Evolutionary conservation across 2,329 filamentous ascomycete genomes (phyloP).

Genomic region (Lachnellula subtilissima): DNA sequence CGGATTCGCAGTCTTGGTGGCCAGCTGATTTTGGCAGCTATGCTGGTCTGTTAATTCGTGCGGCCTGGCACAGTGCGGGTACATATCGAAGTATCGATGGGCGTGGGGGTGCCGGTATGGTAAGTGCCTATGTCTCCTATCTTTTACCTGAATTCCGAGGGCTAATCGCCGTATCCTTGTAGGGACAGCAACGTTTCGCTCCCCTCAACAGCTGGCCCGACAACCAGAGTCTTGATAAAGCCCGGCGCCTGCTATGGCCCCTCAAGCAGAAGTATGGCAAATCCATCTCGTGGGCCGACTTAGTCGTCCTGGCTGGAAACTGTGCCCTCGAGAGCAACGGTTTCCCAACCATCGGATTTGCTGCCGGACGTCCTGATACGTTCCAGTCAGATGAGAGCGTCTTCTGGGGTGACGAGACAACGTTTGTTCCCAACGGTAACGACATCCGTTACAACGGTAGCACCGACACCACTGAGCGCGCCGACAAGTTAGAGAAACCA

Average conservation of each 20-base stretch:
- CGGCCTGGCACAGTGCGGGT: constrained; percentile 58
- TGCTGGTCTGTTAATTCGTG: constrained; percentile 55
- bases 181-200: constrained; percentile 55
- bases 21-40: constrained; percentile 59
- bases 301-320: constrained; percentile 53
- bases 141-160: neutral
- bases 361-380: constrained; percentile 52
- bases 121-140: constrained; percentile 4
- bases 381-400: constrained; percentile 57
- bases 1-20: constrained; percentile 57
- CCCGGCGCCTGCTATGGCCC: constrained; percentile 55
- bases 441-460: constrained; percentile 50
- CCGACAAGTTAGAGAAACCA: constrained; percentile 40
- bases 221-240: constrained; percentile 57
- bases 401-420: constrained; percentile 55
- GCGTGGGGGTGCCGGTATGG: constrained; percentile 51
- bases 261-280: constrained; percentile 61
- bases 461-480: constrained; percentile 24
- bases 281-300: constrained; percentile 58
- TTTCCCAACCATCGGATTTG: constrained; percentile 52
- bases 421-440: constrained; percentile 20
- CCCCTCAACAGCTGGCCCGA: constrained; percentile 60
- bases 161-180: neutral
- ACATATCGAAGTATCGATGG: constrained; percentile 57
- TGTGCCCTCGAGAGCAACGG: constrained; percentile 57